Evolutionary conservation across 495 filamentous ascomycete species (phyloP).

Genomic region (Penicillium canescens): DNA sequence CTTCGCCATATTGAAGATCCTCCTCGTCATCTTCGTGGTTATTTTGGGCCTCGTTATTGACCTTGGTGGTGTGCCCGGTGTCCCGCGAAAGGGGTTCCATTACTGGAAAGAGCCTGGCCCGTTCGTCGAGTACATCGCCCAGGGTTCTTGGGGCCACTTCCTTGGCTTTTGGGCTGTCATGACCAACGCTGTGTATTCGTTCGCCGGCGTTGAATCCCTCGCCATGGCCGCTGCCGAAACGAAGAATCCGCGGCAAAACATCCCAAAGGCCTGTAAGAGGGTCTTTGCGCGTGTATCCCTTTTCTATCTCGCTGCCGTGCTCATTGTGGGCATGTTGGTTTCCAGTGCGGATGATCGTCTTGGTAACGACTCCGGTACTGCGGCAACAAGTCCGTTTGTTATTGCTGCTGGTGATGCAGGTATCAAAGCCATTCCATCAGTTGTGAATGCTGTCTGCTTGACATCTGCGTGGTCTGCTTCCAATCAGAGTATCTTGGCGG

Average conservation of each 20-base stretch:
- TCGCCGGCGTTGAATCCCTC: slow-evolving; percentile 55
- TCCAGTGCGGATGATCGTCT: slow-evolving; percentile 52
- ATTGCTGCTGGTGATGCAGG: slow-evolving; percentile 47
- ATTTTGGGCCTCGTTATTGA: slow-evolving; percentile 50
- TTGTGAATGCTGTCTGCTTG: slow-evolving; percentile 51
- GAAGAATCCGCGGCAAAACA: slow-evolving; percentile 40
- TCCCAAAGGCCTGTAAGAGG: slow-evolving; percentile 46
- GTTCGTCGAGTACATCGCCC: slow-evolving; percentile 47
- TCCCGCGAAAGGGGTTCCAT: slow-evolving; percentile 38
- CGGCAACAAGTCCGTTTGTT: slow-evolving; percentile 53
- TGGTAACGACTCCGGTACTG: slow-evolving; percentile 32
- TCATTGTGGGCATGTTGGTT: slow-evolving; percentile 50
- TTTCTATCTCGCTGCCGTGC: slow-evolving; percentile 44
- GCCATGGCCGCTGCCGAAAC: slow-evolving; percentile 54
- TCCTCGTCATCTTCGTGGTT: slow-evolving; percentile 52
- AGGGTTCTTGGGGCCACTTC: slow-evolving; percentile 43
- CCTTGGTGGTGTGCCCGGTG: slow-evolving; percentile 37
- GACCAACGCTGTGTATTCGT: slow-evolving; percentile 60
- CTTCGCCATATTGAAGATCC: slow-evolving; percentile 46
- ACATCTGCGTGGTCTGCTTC: slow-evolving; percentile 52
- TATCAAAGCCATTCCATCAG: slow-evolving; percentile 48
- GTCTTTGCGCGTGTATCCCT: slow-evolving; percentile 45
- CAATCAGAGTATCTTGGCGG: slow-evolving; percentile 48
- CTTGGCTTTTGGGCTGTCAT: slow-evolving; percentile 62
- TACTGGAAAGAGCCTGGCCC: slow-evolving; percentile 56